Evolutionary conservation across 768 basidiomycete genomes (phyloP).

Genomic region (Suillus alpinus): DNA sequence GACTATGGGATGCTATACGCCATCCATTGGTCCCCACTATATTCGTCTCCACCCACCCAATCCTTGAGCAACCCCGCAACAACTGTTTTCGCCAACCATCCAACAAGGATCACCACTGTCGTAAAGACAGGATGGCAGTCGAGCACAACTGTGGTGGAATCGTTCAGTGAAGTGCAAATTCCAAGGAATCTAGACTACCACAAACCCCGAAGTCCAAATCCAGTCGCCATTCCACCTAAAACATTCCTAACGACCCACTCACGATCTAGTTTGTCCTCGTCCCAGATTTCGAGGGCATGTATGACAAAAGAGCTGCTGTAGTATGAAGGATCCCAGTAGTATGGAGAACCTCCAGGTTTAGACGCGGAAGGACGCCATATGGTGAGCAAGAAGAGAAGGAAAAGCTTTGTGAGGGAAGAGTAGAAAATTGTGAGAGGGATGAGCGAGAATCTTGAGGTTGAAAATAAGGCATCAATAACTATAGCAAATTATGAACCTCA

Average conservation of each 20-base stretch:
- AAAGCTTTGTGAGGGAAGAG: slow-evolving; percentile 80
- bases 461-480: background rate
- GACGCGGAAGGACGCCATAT: slow-evolving; percentile 63
- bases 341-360: slow-evolving; percentile 15
- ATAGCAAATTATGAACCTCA: slow-evolving; percentile 21
- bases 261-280: slow-evolving; percentile 73
- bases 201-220: slow-evolving; percentile 79
- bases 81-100: slow-evolving; percentile 70
- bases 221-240: slow-evolving; percentile 82
- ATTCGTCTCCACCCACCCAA: slow-evolving; percentile 64
- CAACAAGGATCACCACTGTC: slow-evolving; percentile 67
- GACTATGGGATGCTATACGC: slow-evolving; percentile 75
- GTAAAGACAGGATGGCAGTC: slow-evolving; percentile 75
- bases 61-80: slow-evolving; percentile 59
- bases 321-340: slow-evolving; percentile 22
- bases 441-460: slow-evolving; percentile 54
- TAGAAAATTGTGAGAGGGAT: slow-evolving; percentile 80
- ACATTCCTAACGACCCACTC: slow-evolving; percentile 85
- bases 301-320: slow-evolving; percentile 35
- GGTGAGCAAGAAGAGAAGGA: slow-evolving; percentile 77
- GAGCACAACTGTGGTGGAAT: slow-evolving; percentile 55
- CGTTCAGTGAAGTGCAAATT: background rate
- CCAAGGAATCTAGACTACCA: background rate
- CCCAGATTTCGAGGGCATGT: slow-evolving; percentile 52
- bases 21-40: slow-evolving; percentile 67